Evolutionary conservation across 108 stramenopile genomes (phyloP).

Genomic region (Nannochloropsis salina): DNA sequence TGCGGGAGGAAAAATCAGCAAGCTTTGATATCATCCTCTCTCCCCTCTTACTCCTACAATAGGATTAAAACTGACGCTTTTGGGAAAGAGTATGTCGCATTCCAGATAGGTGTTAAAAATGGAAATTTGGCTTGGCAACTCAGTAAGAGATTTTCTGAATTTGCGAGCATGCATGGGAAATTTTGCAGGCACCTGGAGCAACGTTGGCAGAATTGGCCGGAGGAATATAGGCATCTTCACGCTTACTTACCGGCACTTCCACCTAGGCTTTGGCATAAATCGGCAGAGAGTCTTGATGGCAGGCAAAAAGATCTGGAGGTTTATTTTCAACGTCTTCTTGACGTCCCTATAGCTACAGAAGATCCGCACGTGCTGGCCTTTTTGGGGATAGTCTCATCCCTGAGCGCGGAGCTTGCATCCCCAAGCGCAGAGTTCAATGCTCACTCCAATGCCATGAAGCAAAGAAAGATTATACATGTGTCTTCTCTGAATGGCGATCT

Average conservation of each 20-base stretch:
- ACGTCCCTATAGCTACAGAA: background rate
- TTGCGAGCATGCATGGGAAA: background rate
- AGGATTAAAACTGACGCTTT: background rate
- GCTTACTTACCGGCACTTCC: background rate
- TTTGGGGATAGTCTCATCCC: background rate
- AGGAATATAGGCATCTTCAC: background rate
- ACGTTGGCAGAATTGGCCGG: background rate
- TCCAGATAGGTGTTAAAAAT: background rate
- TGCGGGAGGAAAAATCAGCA: no score
- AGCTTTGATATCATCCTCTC: no score
- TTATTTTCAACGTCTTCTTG: background rate
- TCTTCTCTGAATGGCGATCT: background rate
- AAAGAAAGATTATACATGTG: background rate
- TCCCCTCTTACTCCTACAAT: no score
- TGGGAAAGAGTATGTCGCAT: constrained; percentile 13
- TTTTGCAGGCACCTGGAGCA: background rate
- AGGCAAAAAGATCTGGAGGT: background rate
- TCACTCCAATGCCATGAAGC: background rate
- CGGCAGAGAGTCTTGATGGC: background rate
- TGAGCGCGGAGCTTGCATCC: background rate
- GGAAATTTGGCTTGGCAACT: background rate
- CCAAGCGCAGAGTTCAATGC: no score
- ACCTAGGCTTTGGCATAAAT: background rate
- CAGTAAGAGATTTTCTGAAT: background rate
- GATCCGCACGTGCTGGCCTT: background rate